Evolutionary conservation across 1,284 basidiomycete species (phyloP).

Genomic region (Boletellus deceptivus): DNA sequence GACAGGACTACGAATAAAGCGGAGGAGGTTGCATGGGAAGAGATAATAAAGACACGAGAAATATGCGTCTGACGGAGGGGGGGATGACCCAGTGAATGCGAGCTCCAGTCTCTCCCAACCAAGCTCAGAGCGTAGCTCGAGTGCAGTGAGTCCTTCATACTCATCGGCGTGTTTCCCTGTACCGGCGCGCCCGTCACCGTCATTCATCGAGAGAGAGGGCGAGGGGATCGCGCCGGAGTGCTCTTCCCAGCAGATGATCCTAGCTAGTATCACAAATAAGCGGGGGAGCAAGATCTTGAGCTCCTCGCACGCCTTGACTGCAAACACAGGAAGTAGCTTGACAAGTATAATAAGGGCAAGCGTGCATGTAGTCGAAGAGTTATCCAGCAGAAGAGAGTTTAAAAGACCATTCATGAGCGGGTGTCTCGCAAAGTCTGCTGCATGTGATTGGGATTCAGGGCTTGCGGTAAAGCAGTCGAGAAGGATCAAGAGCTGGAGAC

Average conservation of each 20-base stretch:
- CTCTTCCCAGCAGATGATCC: slow-evolving; percentile 70
- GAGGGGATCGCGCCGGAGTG: slow-evolving; percentile 34
- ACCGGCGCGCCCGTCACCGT: slow-evolving; percentile 34
- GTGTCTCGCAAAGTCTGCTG: slow-evolving; percentile 57
- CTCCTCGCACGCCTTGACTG: slow-evolving; percentile 54
- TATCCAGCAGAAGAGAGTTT: slow-evolving; percentile 65
- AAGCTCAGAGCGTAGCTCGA: slow-evolving; percentile 51
- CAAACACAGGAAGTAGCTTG: slow-evolving; percentile 72
- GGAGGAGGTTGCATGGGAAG: slow-evolving; percentile 80
- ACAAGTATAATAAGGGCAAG: slow-evolving; percentile 60
- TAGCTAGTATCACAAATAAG: slow-evolving; percentile 62
- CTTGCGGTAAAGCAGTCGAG: slow-evolving; percentile 61
- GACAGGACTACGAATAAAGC: slow-evolving; percentile 68
- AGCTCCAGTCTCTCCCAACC: slow-evolving; percentile 64
- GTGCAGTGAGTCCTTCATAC: slow-evolving; percentile 23
- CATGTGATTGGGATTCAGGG: slow-evolving; percentile 46
- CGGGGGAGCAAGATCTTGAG: slow-evolving; percentile 60
- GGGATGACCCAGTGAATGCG: slow-evolving; percentile 49
- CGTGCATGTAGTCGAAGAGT: slow-evolving; percentile 65
- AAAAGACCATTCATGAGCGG: slow-evolving; percentile 60
- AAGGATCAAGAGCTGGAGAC: slow-evolving; percentile 67
- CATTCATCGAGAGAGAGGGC: slow-evolving; percentile 32
- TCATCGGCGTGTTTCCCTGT: slow-evolving; percentile 36
- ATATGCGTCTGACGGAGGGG: slow-evolving; percentile 58
- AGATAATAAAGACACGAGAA: slow-evolving; percentile 86